Evolutionary conservation across 1,284 basidiomycete species (phyloP).

Genomic region (Cryptococcus sp.): DNA sequence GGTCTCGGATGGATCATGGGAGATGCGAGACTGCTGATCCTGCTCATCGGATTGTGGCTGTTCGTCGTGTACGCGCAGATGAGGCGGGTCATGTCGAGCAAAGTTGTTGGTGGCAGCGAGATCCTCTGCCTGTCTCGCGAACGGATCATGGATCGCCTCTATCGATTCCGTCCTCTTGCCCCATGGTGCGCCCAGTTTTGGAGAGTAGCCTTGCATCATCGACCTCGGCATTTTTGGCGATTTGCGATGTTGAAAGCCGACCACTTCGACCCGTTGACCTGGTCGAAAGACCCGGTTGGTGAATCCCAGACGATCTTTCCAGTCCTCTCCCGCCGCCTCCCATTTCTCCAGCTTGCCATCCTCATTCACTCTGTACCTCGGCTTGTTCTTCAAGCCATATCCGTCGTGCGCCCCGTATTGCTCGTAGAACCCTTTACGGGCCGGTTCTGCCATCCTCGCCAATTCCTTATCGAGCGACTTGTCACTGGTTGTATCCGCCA

Average conservation of each 20-base stretch:
- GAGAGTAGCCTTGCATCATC: background rate
- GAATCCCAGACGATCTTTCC: slow-evolving; percentile 1
- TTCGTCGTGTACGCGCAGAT: no score
- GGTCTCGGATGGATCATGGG: no score
- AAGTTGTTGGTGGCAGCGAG: no score
- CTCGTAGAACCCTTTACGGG: slow-evolving; percentile 1
- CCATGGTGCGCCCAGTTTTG: background rate
- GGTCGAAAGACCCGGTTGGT: background rate
- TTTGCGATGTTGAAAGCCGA: slow-evolving; percentile 1
- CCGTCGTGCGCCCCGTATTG: slow-evolving; percentile 6
- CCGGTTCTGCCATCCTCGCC: background rate
- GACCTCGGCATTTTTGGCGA: background rate
- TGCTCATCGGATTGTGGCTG: no score
- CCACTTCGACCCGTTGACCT: background rate
- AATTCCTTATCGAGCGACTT: background rate
- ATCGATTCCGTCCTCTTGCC: no score
- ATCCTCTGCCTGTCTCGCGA: no score
- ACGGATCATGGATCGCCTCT: no score
- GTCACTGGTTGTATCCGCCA: background rate
- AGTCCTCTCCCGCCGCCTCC: slow-evolving; percentile 3
- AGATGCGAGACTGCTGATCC: no score
- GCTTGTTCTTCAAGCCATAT: slow-evolving; percentile 5
- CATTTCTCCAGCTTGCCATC: slow-evolving; percentile 5
- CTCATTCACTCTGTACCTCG: background rate
- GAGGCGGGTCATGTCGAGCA: no score